A percentile compares a stretch with the other conserved stretches of the same genome.
Evolutionary conservation across 768 basidiomycete genomes (phyloP).

Genomic region (Postia placenta): DNA sequence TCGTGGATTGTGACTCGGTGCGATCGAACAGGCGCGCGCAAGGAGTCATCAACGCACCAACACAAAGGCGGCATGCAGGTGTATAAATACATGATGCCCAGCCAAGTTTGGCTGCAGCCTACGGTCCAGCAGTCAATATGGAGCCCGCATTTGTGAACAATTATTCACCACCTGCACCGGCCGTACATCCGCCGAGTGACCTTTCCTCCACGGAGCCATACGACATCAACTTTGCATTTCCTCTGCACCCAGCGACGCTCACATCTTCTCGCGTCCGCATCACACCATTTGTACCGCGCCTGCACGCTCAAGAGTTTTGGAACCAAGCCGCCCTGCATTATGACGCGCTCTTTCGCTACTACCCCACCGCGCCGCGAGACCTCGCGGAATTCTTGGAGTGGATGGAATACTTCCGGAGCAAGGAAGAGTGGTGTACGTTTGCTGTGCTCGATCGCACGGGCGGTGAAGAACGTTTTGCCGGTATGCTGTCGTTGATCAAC

Average conservation of each 20-base stretch:
- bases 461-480: conserved; percentile 31
- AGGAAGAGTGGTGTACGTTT: conserved; percentile 20
- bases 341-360: conserved; percentile 25
- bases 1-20: no score
- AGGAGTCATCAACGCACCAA: no score
- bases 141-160: not conserved
- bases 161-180: not conserved
- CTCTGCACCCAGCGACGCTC: conserved; percentile 26
- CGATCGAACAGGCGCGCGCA: no score
- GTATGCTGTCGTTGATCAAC: conserved; percentile 32
- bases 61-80: no score
- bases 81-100: no score
- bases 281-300: conserved; percentile 32
- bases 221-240: conserved; percentile 28
- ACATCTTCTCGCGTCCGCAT: conserved; percentile 33
- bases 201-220: conserved; percentile 13
- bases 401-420: conserved; percentile 12
- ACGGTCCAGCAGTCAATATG: no score
- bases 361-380: conserved; percentile 22
- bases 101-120: no score
- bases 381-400: conserved; percentile 18
- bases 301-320: conserved; percentile 29
- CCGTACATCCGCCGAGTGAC: conserved; percentile 1
- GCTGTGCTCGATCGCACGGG: conserved; percentile 36
- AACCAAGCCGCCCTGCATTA: conserved; percentile 19